phyloP scores from a whole-genome alignment of 2,329 filamentous ascomycete genomes.

The Colletotrichum falcatum region DNA sequence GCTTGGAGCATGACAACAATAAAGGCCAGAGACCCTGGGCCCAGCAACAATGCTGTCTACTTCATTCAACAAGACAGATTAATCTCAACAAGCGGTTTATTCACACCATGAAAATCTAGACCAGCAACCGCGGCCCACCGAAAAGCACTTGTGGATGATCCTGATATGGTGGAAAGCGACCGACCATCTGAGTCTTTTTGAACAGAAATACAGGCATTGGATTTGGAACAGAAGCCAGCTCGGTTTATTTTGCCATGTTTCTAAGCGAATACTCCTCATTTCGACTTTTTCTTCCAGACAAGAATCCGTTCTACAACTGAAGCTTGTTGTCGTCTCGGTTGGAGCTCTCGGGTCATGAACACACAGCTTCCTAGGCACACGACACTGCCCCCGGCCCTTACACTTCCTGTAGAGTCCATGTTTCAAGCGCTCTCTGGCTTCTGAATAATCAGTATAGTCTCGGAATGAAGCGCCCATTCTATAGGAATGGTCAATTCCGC shows the following conservation, averaged over 20 bases:
- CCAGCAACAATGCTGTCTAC: no score
- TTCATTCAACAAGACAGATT: background rate
- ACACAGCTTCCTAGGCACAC: background rate
- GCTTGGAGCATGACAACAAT: background rate
- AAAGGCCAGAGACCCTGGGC: background rate
- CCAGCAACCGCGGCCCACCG: background rate
- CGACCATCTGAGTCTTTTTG: background rate
- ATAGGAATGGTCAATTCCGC: rapidly evolving
- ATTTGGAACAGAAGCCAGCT: background rate
- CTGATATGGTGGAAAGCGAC: rapidly evolving
- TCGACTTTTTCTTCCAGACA: background rate
- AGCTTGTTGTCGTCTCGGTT: background rate
- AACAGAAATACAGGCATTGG: background rate
- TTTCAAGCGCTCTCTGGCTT: background rate
- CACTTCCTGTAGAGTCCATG: no score
- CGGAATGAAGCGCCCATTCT: background rate
- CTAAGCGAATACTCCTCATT: background rate
- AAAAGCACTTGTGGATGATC: background rate
- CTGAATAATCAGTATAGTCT: background rate
- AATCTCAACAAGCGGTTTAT: background rate
- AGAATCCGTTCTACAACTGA: background rate
- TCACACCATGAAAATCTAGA: background rate
- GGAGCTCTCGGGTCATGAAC: no score
- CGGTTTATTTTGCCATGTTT: background rate
- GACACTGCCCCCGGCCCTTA: no score